These are phyloP conservation scores for Xylariaceae sp. DNA, from an alignment of 2,329 filamentous ascomycete species.

Conservation along the genomic window DNA sequence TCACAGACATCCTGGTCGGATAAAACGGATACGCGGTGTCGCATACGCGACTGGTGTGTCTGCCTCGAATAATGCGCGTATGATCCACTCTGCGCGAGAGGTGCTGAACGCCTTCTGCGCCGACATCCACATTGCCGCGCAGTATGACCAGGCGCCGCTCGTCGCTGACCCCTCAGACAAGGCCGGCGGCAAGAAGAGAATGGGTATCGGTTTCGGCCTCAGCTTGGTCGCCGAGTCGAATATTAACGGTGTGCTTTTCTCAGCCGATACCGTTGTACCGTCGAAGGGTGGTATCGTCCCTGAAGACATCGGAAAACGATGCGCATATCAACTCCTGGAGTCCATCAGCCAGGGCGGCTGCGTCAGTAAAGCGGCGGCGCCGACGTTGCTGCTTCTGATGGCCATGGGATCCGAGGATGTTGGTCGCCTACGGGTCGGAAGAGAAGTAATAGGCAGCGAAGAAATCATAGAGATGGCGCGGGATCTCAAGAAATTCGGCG, in stretches of 20 bases:
- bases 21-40: constrained; percentile 86
- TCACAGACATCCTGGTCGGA: constrained; percentile 70
- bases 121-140: constrained; percentile 85
- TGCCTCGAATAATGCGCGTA: constrained; percentile 86
- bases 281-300: constrained; percentile 76
- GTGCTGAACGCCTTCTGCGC: constrained; percentile 79
- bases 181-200: constrained; percentile 52
- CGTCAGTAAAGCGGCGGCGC: constrained; percentile 64
- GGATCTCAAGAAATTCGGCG: constrained; percentile 83
- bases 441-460: constrained; percentile 75
- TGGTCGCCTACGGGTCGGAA: constrained; percentile 74
- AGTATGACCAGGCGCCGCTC: constrained; percentile 64
- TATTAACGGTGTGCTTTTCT: constrained; percentile 73
- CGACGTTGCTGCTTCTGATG: constrained; percentile 82
- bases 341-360: constrained; percentile 77
- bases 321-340: constrained; percentile 85
- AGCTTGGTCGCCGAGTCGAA: constrained; percentile 90
- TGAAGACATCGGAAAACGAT: constrained; percentile 84
- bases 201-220: constrained; percentile 87
- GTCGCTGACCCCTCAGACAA: constrained; percentile 50
- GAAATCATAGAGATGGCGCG: constrained; percentile 74
- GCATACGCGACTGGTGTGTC: constrained; percentile 90
- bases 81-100: constrained; percentile 86
- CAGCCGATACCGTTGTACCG: constrained; percentile 73
- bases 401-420: constrained; percentile 98